These are phyloP conservation scores for Neurospora sp. DNA, from an alignment of 495 filamentous ascomycete genomes.

Conservation along the genomic window DNA sequence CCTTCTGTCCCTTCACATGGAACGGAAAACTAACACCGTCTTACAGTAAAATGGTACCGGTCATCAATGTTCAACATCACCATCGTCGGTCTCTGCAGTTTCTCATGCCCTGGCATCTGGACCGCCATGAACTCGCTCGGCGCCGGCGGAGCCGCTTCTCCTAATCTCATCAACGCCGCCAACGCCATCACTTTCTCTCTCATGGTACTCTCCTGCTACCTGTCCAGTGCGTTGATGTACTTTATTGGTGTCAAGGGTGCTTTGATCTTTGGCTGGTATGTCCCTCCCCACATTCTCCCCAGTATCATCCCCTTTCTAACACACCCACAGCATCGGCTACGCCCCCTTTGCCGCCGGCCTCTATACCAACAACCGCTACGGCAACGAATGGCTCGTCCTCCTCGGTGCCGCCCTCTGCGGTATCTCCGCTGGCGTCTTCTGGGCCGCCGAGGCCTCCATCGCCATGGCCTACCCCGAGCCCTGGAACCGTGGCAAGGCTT, in stretches of 20 bases:
- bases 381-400: conserved; percentile 51
- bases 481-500: conserved; percentile 47
- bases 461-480: conserved; percentile 56
- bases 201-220: conserved; percentile 52
- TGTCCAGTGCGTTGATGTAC: conserved; percentile 42
- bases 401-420: conserved; percentile 57
- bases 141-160: conserved; percentile 52
- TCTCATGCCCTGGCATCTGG: conserved; percentile 58
- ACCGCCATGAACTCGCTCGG: conserved; percentile 60
- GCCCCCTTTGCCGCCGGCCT: conserved; percentile 55
- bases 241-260: conserved; percentile 56
- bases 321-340: conserved; percentile 39
- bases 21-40: background rate
- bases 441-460: conserved; percentile 57
- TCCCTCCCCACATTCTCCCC: background rate
- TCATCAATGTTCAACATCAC: conserved; percentile 54
- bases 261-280: conserved; percentile 48
- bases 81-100: conserved; percentile 52
- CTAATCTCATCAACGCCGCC: conserved; percentile 58
- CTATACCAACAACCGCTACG: conserved; percentile 57
- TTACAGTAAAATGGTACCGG: conserved; percentile 52
- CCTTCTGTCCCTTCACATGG: background rate
- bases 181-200: conserved; percentile 58
- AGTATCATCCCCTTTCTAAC: background rate
- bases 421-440: conserved; percentile 55